These are phyloP conservation scores for Pterulicium gracile DNA, from an alignment of 1,284 basidiomycete species.

Conservation along the genomic window DNA sequence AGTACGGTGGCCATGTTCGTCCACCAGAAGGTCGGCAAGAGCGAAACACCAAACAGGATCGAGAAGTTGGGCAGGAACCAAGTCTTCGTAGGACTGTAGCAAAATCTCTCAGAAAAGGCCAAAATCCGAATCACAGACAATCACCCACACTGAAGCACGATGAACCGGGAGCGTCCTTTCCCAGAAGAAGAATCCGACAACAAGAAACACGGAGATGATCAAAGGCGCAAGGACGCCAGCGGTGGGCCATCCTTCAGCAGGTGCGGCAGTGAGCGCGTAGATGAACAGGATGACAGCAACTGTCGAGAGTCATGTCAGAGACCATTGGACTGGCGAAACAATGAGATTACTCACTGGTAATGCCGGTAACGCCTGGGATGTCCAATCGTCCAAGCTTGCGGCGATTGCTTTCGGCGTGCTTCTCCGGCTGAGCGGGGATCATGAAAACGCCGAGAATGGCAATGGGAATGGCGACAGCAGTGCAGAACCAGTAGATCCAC, in stretches of 20 bases:
- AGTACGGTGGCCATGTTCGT: constrained; percentile 25
- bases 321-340: neutral
- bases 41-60: constrained; percentile 25
- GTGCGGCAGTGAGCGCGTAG: constrained; percentile 36
- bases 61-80: constrained; percentile 33
- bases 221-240: constrained; percentile 30
- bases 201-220: constrained; percentile 27
- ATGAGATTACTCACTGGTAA: constrained; percentile 23
- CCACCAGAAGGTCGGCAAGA: constrained; percentile 34
- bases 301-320: constrained; percentile 6
- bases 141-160: constrained; percentile 29
- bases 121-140: neutral
- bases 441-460: constrained; percentile 18
- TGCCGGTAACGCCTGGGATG: constrained; percentile 25
- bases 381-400: constrained; percentile 25
- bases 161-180: constrained; percentile 26
- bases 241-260: constrained; percentile 29
- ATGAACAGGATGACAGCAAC: constrained; percentile 32
- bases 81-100: constrained; percentile 23
- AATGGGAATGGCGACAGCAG: constrained; percentile 21
- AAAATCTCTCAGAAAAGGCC: too few relatives aligned
- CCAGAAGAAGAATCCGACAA: constrained; percentile 29
- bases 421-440: constrained; percentile 13
- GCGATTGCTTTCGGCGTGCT: neutral
- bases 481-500: constrained; percentile 25